Evolutionary conservation across 139 green algal species (phyloP).

Genomic region (Chlamydomonas eustigma): DNA sequence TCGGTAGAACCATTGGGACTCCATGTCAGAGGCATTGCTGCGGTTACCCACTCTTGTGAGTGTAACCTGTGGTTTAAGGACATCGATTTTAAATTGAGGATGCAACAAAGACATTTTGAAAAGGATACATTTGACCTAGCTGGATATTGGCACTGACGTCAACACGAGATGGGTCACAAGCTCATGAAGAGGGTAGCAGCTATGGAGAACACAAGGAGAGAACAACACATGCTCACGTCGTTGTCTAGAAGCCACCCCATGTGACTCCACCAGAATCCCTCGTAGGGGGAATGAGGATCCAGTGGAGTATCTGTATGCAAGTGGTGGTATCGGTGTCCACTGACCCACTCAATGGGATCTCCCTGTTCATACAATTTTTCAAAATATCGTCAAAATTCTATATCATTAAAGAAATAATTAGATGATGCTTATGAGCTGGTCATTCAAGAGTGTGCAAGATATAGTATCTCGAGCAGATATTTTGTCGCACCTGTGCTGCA

Average conservation of each 20-base stretch:
- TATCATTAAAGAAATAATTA: background rate
- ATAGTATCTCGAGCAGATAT: slow-evolving; percentile 54
- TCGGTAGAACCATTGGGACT: slow-evolving; percentile 86
- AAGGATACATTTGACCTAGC: no score
- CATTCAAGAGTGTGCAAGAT: background rate
- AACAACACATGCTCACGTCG: slow-evolving; percentile 58
- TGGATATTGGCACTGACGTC: no score
- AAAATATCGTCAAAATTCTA: background rate
- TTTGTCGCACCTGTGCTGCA: slow-evolving; percentile 65
- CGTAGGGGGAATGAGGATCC: slow-evolving; percentile 96
- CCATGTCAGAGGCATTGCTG: slow-evolving; percentile 83
- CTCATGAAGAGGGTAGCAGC: no score
- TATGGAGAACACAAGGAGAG: no score
- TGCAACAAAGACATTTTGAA: no score
- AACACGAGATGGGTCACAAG: no score
- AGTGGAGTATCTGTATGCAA: slow-evolving; percentile 93
- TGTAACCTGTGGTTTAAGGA: slow-evolving; percentile 67
- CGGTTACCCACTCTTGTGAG: slow-evolving; percentile 69
- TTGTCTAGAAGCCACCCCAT: slow-evolving; percentile 97
- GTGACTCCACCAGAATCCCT: slow-evolving; percentile 98
- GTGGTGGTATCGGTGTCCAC: slow-evolving; percentile 90
- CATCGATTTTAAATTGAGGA: no score
- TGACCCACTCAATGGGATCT: slow-evolving; percentile 57
- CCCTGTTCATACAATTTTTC: background rate
- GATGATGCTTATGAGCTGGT: slow-evolving; percentile 2